phyloP scores from a whole-genome alignment of 1,139 yeast species.

The Suhomyces bribrorum region DNA sequence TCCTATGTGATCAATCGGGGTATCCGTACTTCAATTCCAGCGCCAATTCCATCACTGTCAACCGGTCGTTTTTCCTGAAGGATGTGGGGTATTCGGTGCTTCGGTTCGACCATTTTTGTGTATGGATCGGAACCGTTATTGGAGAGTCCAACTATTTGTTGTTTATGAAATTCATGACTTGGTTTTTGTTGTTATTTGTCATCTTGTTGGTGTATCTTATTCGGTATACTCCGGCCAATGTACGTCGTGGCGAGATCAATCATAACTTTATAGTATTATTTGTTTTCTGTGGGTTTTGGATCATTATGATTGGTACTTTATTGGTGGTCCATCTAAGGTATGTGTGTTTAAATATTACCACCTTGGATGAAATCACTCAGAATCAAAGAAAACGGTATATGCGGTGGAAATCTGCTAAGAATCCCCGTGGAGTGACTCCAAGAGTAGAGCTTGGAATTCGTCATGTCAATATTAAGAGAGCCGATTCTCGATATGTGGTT shows the following conservation, averaged over 20 bases:
- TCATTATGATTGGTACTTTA: conserved; percentile 42
- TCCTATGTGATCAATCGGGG: conserved; percentile 60
- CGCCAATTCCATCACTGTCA: conserved; percentile 54
- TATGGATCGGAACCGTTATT: conserved; percentile 60
- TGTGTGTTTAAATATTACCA: conserved; percentile 45
- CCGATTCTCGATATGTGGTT: conserved; percentile 32
- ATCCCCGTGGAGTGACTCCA: conserved; percentile 20
- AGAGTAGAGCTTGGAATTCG: conserved; percentile 34
- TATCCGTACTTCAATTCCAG: conserved; percentile 61
- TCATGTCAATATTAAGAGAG: conserved; percentile 31
- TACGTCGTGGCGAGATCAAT: conserved; percentile 31
- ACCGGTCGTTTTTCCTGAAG: conserved; percentile 59
- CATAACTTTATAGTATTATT: conserved; percentile 49
- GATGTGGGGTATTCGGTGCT: conserved; percentile 49
- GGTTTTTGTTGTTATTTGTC: conserved; percentile 35
- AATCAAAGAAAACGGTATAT: conserved; percentile 27
- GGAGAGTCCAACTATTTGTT: conserved; percentile 56
- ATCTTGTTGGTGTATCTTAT: conserved; percentile 28
- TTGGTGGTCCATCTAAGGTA: conserved; percentile 38
- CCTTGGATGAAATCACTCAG: conserved; percentile 29
- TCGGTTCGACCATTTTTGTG: conserved; percentile 66
- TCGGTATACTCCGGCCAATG: conserved; percentile 29
- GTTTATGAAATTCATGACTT: conserved; percentile 51
- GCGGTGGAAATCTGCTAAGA: conserved; percentile 21
- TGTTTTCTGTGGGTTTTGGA: conserved; percentile 42